phyloP scores from a whole-genome alignment of 176 grass and related monocot species.

The Musa acuminata region DNA sequence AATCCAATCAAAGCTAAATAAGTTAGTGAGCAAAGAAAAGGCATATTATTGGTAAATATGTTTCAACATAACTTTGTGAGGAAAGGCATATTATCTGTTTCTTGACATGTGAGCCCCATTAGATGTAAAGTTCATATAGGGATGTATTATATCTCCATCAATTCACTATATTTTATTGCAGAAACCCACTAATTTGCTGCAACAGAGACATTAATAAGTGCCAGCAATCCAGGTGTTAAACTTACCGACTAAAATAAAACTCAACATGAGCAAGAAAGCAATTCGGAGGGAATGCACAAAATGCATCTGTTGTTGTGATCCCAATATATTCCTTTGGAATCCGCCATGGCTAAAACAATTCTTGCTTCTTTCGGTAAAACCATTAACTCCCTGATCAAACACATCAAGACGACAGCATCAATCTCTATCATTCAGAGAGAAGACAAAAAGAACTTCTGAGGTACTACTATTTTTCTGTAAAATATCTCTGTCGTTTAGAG shows the following conservation, averaged over 20 bases:
- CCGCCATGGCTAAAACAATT: background rate
- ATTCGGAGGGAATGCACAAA: background rate
- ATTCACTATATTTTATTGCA: background rate
- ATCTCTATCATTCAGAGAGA: background rate
- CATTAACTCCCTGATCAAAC: conserved; percentile 7
- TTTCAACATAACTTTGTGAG: too few relatives aligned
- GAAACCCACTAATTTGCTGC: background rate
- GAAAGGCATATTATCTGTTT: too few relatives aligned
- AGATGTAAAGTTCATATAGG: too few relatives aligned
- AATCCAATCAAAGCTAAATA: too few relatives aligned
- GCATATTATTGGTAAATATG: too few relatives aligned
- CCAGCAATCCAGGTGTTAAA: background rate
- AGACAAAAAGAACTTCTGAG: background rate
- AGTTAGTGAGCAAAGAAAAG: too few relatives aligned
- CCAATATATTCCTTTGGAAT: background rate
- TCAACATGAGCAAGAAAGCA: conserved; percentile 11
- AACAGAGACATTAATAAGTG: background rate
- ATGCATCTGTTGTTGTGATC: background rate
- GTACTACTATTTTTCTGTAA: background rate
- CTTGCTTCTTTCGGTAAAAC: background rate
- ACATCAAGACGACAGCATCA: background rate
- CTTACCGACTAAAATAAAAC: conserved; percentile 18
- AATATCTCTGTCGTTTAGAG: background rate
- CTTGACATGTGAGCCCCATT: background rate
- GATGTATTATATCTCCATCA: background rate